Base-by-base conservation (phyloP, 139 green algal genomes). In the Tetratostichococcus sp. region DNA sequence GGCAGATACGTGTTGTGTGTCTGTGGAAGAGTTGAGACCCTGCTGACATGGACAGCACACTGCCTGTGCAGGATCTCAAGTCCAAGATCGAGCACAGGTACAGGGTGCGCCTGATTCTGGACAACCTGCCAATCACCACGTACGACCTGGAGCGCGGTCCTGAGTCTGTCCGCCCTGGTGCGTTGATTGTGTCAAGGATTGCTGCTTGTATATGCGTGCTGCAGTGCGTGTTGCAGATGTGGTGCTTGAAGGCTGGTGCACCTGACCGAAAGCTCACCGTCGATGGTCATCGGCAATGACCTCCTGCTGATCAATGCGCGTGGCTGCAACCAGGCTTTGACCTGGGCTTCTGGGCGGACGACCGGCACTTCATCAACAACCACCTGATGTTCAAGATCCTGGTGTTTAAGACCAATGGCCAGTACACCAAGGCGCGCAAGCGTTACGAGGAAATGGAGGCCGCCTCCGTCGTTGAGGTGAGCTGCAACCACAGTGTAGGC, bases 331-430 rank as follows among this genome's bases (percentile, higher is more conserved):
- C 91, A 4, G 94, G 94, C 28, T 98, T 93, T 83, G 88, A 96
- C 77, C 75, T 98, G 23, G 94, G 94, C 23, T 92, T 81, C 74
- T 73, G 86, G 58, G 72, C 83, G 8, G 82, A 85, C 39, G 86
- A 86, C 74, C 85, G 88, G 70, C 93, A 90, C 77, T 97, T 89
- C 78, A 83, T 98, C 43, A 93, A 95, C 89, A 98, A 98, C 82
- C 93, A 97, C 82, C 86, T 97, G 30, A 89, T 92, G 81, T 98
- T 98, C 86, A 98, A 94, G 82, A 86, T 98, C 8, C 86, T 97
- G 35, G 86, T 97, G 28, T 93, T 98, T 77, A 74, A 87, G 35
- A 93, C 91, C 21, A 89, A 94, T 70, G 91, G 89, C 3, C 87
- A 97, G 81, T 97, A 88, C 72, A 75, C 75, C 0, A 43, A 65